phyloP scores from a whole-genome alignment of 495 filamentous ascomycete species.

The Monascus purpureus region DNA sequence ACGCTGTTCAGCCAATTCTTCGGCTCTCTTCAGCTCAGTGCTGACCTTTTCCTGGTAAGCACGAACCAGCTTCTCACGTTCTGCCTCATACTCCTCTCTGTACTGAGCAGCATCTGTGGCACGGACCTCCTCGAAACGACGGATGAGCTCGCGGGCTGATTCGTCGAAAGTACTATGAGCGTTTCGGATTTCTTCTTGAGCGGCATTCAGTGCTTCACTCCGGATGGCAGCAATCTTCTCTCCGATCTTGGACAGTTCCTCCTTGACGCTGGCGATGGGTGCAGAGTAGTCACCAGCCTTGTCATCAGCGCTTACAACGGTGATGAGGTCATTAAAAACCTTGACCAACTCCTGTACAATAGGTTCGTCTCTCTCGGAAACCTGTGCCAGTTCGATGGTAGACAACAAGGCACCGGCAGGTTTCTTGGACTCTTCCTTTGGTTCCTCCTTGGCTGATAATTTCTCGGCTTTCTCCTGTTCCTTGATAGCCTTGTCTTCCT shows the following conservation, averaged over 20 bases:
- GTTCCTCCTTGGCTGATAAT: slow-evolving; percentile 6
- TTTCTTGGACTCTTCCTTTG: slow-evolving; percentile 16
- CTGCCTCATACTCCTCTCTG: slow-evolving; percentile 78
- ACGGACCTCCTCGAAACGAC: slow-evolving; percentile 57
- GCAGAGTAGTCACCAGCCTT: slow-evolving; percentile 57
- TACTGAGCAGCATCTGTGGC: slow-evolving; percentile 59
- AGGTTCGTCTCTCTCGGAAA: slow-evolving; percentile 63
- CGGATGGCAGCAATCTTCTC: slow-evolving; percentile 62
- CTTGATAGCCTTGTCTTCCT: slow-evolving; percentile 27
- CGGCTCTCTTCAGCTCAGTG: slow-evolving; percentile 57
- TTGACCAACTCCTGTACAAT: slow-evolving; percentile 88
- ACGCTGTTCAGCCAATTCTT: slow-evolving; percentile 63
- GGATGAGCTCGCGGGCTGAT: slow-evolving; percentile 63
- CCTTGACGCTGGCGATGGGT: slow-evolving; percentile 70
- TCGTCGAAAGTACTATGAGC: slow-evolving; percentile 65
- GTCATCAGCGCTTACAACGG: slow-evolving; percentile 71
- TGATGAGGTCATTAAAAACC: slow-evolving; percentile 90
- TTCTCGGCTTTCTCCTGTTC: slow-evolving; percentile 15
- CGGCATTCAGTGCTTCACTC: slow-evolving; percentile 45
- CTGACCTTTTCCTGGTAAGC: slow-evolving; percentile 69
- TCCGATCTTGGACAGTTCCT: slow-evolving; percentile 62
- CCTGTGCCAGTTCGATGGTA: slow-evolving; percentile 59
- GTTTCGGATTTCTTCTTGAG: slow-evolving; percentile 59
- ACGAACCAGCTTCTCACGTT: slow-evolving; percentile 60
- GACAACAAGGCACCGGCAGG: slow-evolving; percentile 32